These are phyloP conservation scores for Huiozyma naganishii DNA, from an alignment of 805 yeast species.

Conservation along the genomic window DNA sequence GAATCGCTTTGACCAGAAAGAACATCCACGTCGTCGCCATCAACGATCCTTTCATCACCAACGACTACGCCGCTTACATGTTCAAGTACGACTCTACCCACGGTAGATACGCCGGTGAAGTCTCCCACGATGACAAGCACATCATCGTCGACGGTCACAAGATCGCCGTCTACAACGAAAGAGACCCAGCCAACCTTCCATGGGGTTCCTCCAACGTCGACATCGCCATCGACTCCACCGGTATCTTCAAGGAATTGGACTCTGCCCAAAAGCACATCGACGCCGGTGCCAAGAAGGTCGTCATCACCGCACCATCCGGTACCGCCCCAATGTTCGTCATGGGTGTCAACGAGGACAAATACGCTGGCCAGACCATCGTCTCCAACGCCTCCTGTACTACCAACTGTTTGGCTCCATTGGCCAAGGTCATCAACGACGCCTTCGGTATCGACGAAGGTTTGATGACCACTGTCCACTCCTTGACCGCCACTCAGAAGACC, in stretches of 20 bases:
- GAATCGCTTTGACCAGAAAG: slow-evolving; percentile 47
- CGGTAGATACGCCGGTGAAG: slow-evolving; percentile 52
- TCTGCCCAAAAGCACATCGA: slow-evolving; percentile 59
- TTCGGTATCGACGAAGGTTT: slow-evolving; percentile 66
- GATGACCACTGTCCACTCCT: slow-evolving; percentile 66
- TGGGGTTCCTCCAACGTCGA: slow-evolving; percentile 57
- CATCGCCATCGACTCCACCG: slow-evolving; percentile 60
- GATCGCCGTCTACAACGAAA: slow-evolving; percentile 47
- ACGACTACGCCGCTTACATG: slow-evolving; percentile 64
- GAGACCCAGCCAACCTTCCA: slow-evolving; percentile 58
- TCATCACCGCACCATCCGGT: slow-evolving; percentile 61
- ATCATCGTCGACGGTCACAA: slow-evolving; percentile 43
- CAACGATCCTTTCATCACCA: slow-evolving; percentile 60
- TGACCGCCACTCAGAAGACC: slow-evolving; percentile 64
- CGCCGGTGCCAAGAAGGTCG: slow-evolving; percentile 66
- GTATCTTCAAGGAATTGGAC: slow-evolving; percentile 57
- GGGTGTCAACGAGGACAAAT: slow-evolving; percentile 56
- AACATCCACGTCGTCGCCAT: slow-evolving; percentile 50
- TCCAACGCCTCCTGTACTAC: slow-evolving; percentile 70
- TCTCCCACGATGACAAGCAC: slow-evolving; percentile 39
- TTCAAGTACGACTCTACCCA: slow-evolving; percentile 68
- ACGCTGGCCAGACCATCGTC: slow-evolving; percentile 47
- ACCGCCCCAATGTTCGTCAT: slow-evolving; percentile 67
- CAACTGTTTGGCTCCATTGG: slow-evolving; percentile 66
- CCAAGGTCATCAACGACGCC: slow-evolving; percentile 53